Conservation (phyloP, 2,329 filamentous ascomycete species). For the Ascosphaera apis region DNA sequence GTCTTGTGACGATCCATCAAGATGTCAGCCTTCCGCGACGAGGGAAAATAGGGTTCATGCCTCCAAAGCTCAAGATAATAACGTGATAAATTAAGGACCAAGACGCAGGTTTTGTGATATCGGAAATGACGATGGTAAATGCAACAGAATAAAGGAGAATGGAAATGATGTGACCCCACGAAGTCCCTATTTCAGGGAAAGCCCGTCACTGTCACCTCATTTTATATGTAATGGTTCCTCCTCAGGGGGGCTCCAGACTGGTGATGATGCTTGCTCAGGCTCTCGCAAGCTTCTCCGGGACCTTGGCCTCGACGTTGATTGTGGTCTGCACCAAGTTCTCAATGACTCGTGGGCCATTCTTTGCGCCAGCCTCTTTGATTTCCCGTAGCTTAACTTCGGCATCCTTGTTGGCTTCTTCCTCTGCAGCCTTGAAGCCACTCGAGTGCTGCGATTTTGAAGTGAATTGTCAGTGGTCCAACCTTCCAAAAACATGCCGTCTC, state of each 20-base stretch:
- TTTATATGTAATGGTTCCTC: no score
- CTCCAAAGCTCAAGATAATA: no score
- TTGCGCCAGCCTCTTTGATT: slow-evolving; percentile 59
- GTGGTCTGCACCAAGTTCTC: slow-evolving; percentile 69
- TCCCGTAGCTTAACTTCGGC: slow-evolving; percentile 60
- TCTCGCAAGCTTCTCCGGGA: slow-evolving; percentile 26
- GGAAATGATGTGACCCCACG: background rate
- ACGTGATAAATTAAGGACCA: no score
- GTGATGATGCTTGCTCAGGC: no score
- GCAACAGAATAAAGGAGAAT: background rate
- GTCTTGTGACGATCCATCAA: no score
- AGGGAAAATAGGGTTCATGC: no score
- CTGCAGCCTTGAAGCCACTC: slow-evolving; percentile 66
- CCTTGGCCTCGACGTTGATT: slow-evolving; percentile 55
- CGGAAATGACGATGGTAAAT: background rate
- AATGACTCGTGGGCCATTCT: slow-evolving; percentile 57
- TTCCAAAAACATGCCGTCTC: no score
- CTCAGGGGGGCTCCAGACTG: no score
- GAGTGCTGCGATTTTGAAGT: slow-evolving; percentile 40
- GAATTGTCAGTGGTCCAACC: background rate
- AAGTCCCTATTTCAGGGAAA: no score
- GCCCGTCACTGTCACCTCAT: no score
- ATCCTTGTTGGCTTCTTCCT: slow-evolving; percentile 57
- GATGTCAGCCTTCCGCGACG: no score
- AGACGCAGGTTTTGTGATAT: background rate